Percentiles rank a stretch among this genome's conserved stretches.
Evolutionary conservation across 495 filamentous ascomycete genomes (phyloP).

Genomic region (Aspergillus saccharolyticus): DNA sequence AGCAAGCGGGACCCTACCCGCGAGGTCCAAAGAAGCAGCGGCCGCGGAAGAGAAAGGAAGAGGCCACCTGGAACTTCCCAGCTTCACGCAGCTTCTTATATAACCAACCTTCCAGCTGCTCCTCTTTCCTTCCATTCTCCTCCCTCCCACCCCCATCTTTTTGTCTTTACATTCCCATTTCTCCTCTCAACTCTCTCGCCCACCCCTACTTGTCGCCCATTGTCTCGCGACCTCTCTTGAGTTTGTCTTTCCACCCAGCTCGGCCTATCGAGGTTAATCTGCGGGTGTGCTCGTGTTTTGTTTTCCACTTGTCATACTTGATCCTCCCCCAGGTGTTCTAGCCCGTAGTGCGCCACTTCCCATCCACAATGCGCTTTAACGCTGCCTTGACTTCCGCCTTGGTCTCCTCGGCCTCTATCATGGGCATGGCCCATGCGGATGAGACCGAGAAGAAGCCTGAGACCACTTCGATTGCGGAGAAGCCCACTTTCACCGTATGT

Average conservation of each 20-base stretch:
- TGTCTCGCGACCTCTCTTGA: constrained; percentile 6
- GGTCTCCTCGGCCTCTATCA: constrained; percentile 63
- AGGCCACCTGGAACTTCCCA: constrained; percentile 45
- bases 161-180: neutral
- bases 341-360: constrained; percentile 5
- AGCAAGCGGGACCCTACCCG: constrained; percentile 20
- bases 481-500: constrained; percentile 87
- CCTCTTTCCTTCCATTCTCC: constrained; percentile 7
- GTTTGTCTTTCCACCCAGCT: constrained; percentile 22
- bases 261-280: constrained; percentile 25
- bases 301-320: constrained; percentile 19
- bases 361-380: constrained; percentile 70
- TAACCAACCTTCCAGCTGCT: constrained; percentile 20
- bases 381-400: constrained; percentile 59
- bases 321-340: neutral
- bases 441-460: constrained; percentile 56
- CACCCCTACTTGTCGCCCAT: neutral
- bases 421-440: constrained; percentile 70
- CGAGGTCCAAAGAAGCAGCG: constrained; percentile 12
- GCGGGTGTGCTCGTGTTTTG: constrained; percentile 25
- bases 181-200: neutral
- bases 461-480: constrained; percentile 54
- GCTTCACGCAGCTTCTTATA: constrained; percentile 32
- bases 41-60: constrained; percentile 40
- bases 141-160: constrained; percentile 3